phyloP scores from a whole-genome alignment of 2,329 filamentous ascomycete genomes.

The Paecilomyces dactylethromorphus region DNA sequence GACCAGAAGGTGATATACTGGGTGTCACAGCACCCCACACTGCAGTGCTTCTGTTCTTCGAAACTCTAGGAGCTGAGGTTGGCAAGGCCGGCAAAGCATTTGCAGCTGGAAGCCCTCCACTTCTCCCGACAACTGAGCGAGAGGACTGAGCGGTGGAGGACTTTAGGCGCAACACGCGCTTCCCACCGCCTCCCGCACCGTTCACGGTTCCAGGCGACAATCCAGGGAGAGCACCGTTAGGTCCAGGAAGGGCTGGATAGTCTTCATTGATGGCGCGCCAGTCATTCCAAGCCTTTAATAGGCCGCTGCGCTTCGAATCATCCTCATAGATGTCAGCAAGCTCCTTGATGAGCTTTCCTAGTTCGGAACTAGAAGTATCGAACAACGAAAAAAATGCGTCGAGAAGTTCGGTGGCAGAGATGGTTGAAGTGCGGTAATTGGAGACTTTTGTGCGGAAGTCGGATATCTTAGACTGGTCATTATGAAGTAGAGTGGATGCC shows the following conservation, averaged over 20 bases:
- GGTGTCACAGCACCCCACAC: conserved; percentile 18
- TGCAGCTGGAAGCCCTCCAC: conserved; percentile 42
- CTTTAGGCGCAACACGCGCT: conserved; percentile 59
- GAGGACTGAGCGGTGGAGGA: conserved; percentile 63
- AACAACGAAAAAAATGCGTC: conserved; percentile 85
- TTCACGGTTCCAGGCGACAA: conserved; percentile 37
- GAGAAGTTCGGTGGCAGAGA: conserved; percentile 69
- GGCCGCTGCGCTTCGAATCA: conserved; percentile 60
- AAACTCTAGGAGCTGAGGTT: conserved; percentile 13
- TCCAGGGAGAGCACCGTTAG: conserved; percentile 60
- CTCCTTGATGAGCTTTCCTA: conserved; percentile 86
- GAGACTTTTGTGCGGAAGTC: conserved; percentile 77
- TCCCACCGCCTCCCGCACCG: conserved; percentile 55
- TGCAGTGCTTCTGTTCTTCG: conserved; percentile 13
- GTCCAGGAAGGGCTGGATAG: conserved; percentile 78
- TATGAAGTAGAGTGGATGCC: conserved; percentile 71
- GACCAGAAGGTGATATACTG: conserved; percentile 14
- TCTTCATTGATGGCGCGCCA: conserved; percentile 96
- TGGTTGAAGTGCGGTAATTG: conserved; percentile 62
- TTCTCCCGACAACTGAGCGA: conserved; percentile 55
- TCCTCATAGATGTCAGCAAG: conserved; percentile 90
- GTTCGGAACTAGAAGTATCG: conserved; percentile 68
- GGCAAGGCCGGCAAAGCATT: conserved; percentile 41
- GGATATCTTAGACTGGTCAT: conserved; percentile 66
- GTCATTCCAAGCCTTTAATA: conserved; percentile 85